phyloP scores from a whole-genome alignment of 805 yeast species.

The Lipomyces yamanashiensis region DNA sequence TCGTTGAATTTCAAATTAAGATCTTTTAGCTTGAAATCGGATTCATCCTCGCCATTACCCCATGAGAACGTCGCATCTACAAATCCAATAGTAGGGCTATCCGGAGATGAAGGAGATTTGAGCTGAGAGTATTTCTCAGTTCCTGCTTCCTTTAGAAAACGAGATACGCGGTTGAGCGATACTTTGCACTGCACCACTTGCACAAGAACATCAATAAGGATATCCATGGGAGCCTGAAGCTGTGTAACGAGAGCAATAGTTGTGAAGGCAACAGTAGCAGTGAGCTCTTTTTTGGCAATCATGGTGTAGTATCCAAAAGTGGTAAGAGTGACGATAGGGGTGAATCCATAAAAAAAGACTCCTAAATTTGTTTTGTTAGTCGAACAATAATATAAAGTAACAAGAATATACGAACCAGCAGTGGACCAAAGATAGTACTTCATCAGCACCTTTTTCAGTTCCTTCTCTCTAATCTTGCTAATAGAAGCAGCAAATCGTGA shows the following conservation, averaged over 20 bases:
- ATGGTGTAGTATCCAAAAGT: conserved; percentile 78
- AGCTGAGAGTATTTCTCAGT: conserved; percentile 78
- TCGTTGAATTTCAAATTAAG: conserved; percentile 64
- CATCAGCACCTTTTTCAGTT: conserved; percentile 59
- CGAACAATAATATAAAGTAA: not conserved
- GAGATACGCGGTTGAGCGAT: conserved; percentile 77
- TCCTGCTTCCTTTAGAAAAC: conserved; percentile 76
- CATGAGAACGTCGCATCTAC: conserved; percentile 76
- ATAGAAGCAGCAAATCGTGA: conserved; percentile 73
- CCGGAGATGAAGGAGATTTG: conserved; percentile 54
- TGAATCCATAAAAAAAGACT: conserved; percentile 65
- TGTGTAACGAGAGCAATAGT: conserved; percentile 78
- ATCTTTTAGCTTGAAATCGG: conserved; percentile 71
- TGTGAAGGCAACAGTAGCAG: conserved; percentile 87
- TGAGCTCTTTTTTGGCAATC: conserved; percentile 65
- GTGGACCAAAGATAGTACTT: conserved; percentile 70
- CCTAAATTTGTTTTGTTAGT: conserved; percentile 43
- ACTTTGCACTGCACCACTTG: conserved; percentile 81
- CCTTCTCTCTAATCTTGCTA: conserved; percentile 70
- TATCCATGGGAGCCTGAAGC: conserved; percentile 79
- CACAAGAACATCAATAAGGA: conserved; percentile 79
- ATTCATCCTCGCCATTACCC: conserved; percentile 53
- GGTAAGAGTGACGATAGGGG: conserved; percentile 71
- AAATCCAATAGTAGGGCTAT: conserved; percentile 68
- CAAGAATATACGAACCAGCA: conserved; percentile 34